Evolutionary conservation across 306 rosid genomes (phyloP).

Genomic region (Vicia faba): DNA sequence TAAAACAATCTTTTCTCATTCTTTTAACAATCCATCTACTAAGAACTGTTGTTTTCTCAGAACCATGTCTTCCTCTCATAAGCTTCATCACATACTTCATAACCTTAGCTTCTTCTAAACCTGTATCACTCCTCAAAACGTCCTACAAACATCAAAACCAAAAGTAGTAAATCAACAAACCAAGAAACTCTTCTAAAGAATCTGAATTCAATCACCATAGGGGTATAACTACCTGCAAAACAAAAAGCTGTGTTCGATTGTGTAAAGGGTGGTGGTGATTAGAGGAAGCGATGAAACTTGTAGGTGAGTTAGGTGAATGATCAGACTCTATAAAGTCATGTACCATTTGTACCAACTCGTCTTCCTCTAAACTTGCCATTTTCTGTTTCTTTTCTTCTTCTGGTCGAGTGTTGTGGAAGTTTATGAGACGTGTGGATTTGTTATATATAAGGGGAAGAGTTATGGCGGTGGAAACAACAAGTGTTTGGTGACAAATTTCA

Average conservation of each 20-base stretch:
- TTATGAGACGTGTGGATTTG: neutral
- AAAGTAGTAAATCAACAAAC: conserved; percentile 11
- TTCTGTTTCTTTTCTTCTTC: neutral
- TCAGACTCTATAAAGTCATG: conserved; percentile 75
- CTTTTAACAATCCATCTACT: conserved; percentile 54
- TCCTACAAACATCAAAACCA: conserved; percentile 43
- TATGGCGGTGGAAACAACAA: conserved; percentile 45
- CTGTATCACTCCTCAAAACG: conserved; percentile 49
- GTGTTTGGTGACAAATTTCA: conserved; percentile 15
- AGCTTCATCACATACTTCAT: conserved; percentile 51
- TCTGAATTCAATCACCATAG: neutral
- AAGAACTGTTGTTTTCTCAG: conserved; percentile 40
- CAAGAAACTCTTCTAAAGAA: neutral
- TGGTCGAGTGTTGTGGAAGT: conserved; percentile 8
- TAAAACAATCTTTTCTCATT: conserved; percentile 58
- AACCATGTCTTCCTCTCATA: conserved; percentile 41
- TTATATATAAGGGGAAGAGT: neutral
- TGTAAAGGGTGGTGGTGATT: conserved; percentile 38
- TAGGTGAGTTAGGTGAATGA: conserved; percentile 35
- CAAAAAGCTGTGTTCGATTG: conserved; percentile 45
- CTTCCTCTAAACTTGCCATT: conserved; percentile 73
- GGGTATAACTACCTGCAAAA: conserved; percentile 49
- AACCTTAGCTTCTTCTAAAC: conserved; percentile 46
- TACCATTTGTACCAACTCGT: conserved; percentile 59
- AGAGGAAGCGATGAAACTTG: conserved; percentile 40